phyloP scores from a whole-genome alignment of 176 grass and related monocot genomes.

The Carex kokanica region DNA sequence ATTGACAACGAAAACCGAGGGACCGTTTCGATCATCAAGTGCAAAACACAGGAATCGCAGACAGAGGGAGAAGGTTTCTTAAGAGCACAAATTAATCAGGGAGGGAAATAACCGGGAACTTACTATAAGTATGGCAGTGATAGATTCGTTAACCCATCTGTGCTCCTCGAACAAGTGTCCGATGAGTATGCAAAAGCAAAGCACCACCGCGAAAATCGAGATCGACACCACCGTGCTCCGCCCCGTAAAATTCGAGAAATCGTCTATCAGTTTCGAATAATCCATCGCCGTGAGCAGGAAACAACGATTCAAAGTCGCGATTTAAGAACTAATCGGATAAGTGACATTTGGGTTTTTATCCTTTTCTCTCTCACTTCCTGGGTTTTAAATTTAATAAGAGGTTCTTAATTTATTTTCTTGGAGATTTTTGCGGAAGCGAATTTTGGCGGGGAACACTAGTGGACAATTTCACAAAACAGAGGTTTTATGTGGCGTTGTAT shows the following conservation, averaged over 20 bases:
- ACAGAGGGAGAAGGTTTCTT: background rate
- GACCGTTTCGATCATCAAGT: background rate
- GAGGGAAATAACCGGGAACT: background rate
- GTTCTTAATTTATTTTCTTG: background rate
- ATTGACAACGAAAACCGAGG: background rate
- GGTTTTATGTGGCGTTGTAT: background rate
- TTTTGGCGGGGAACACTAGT: background rate
- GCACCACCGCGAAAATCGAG: conserved; percentile 64
- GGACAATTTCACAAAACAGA: background rate
- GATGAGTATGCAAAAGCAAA: conserved; percentile 65
- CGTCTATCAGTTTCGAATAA: background rate
- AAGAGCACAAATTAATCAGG: background rate
- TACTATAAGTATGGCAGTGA: conserved; percentile 70
- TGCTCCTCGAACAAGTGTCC: conserved; percentile 73
- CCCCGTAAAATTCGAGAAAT: conserved; percentile 11
- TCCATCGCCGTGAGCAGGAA: background rate
- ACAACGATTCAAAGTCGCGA: background rate
- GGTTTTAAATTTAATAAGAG: background rate
- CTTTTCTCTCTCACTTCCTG: background rate
- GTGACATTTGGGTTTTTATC: background rate
- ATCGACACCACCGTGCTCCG: conserved; percentile 54
- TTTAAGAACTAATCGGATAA: background rate
- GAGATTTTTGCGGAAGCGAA: background rate
- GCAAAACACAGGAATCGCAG: background rate
- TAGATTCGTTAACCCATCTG: conserved; percentile 76